Conservation (phyloP, 2,329 filamentous ascomycete genomes). For the Botrytis paeoniae region DNA sequence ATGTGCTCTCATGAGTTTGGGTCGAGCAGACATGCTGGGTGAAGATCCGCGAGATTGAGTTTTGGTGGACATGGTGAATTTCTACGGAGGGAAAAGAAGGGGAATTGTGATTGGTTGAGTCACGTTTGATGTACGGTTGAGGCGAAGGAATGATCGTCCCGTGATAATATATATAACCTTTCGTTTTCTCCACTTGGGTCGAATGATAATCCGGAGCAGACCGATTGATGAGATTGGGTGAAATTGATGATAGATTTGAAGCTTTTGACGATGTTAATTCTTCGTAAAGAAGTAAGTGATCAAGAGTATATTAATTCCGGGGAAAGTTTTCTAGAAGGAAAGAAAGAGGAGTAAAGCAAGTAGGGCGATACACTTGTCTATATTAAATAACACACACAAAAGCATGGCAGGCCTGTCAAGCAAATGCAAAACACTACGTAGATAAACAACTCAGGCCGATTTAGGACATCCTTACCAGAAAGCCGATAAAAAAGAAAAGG, state of each 20-base stretch:
- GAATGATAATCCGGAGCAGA: constrained; percentile 7
- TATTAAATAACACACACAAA: constrained; percentile 12
- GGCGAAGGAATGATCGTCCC: constrained; percentile 7
- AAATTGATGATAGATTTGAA: constrained; percentile 1
- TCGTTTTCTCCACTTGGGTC: constrained; percentile 14
- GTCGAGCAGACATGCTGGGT: constrained; percentile 44
- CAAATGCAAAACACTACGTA: not conserved
- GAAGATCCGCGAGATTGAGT: constrained; percentile 41
- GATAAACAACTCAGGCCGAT: constrained; percentile 9
- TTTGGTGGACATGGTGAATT: constrained; percentile 39
- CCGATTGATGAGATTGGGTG: constrained; percentile 7
- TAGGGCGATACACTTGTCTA: not conserved
- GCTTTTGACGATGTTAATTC: not conserved
- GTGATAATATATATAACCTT: not conserved
- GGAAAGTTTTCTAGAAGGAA: not conserved
- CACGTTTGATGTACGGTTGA: not conserved
- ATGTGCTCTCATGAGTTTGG: constrained; percentile 52
- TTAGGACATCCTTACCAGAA: constrained; percentile 13
- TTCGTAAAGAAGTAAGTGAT: not conserved
- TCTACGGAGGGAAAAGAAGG: not conserved
- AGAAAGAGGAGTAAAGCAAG: constrained; percentile 4
- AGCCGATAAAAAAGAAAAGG: constrained; percentile 10
- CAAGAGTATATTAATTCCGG: not conserved
- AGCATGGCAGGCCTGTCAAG: constrained; percentile 11
- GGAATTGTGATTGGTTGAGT: not conserved